phyloP scores from a whole-genome alignment of 306 rosid genomes.

The Acacia acuminata region DNA sequence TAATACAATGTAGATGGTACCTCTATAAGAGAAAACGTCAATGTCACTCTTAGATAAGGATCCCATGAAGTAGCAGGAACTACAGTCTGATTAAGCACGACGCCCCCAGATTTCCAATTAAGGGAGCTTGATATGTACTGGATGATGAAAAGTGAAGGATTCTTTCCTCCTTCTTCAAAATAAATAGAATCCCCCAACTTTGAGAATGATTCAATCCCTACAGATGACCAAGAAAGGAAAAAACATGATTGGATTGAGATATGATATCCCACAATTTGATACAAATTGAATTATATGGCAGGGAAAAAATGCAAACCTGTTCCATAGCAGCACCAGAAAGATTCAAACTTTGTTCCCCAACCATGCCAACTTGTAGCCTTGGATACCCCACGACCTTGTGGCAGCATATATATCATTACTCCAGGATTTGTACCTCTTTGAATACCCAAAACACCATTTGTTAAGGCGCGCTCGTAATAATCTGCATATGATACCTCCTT shows the following conservation, averaged over 20 bases:
- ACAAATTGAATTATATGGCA: neutral
- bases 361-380: slow-evolving; percentile 58
- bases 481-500: slow-evolving; percentile 63
- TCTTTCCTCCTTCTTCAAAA: slow-evolving; percentile 55
- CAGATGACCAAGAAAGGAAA: neutral
- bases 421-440: slow-evolving; percentile 87
- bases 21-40: slow-evolving; percentile 35
- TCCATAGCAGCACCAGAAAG: slow-evolving; percentile 83
- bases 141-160: slow-evolving; percentile 57
- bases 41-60: slow-evolving; percentile 49
- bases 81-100: slow-evolving; percentile 47
- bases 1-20: slow-evolving; percentile 7
- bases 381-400: slow-evolving; percentile 54
- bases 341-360: slow-evolving; percentile 57
- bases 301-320: slow-evolving; percentile 43
- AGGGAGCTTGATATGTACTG: slow-evolving; percentile 65
- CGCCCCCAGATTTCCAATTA: slow-evolving; percentile 56
- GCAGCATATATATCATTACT: slow-evolving; percentile 77
- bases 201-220: slow-evolving; percentile 71
- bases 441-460: slow-evolving; percentile 73
- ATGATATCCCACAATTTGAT: neutral
- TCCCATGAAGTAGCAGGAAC: slow-evolving; percentile 50
- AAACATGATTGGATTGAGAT: neutral
- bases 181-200: slow-evolving; percentile 76
- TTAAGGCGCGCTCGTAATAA: slow-evolving; percentile 67